Evolutionary conservation across 1,139 yeast species (phyloP).

Genomic region (Sugiyamaella pinicola): DNA sequence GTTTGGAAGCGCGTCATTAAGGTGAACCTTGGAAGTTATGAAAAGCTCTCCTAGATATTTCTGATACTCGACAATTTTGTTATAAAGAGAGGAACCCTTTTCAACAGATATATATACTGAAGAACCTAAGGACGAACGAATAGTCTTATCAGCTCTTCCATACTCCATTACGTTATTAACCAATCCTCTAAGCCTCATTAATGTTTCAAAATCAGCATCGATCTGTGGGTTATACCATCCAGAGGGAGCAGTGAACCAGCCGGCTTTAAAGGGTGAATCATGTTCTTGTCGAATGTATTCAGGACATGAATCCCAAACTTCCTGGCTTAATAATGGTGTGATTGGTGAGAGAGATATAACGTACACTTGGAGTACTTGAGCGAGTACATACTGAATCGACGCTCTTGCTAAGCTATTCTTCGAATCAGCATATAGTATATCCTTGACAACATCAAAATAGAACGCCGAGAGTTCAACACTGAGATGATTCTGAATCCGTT

Average conservation of each 20-base stretch:
- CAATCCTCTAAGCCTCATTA: constrained; percentile 53
- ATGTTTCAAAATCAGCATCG: constrained; percentile 40
- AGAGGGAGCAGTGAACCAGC: constrained; percentile 46
- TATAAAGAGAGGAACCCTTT: constrained; percentile 23
- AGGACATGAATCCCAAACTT: constrained; percentile 71
- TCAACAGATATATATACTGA: constrained; percentile 47
- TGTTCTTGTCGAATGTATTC: constrained; percentile 40
- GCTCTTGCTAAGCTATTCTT: constrained; percentile 54
- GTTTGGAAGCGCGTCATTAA: constrained; percentile 40
- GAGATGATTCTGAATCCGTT: constrained; percentile 68
- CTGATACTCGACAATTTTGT: constrained; percentile 35
- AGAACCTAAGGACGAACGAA: constrained; percentile 69
- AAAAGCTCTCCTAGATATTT: constrained; percentile 54
- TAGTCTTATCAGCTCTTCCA: constrained; percentile 51
- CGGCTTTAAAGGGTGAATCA: constrained; percentile 57
- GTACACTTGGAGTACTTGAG: constrained; percentile 62
- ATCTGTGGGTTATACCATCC: constrained; percentile 44
- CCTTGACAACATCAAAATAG: constrained; percentile 86
- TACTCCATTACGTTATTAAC: constrained; percentile 53
- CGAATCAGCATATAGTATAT: constrained; percentile 74
- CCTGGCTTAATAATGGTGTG: constrained; percentile 81
- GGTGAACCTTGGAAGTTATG: constrained; percentile 60
- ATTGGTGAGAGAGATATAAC: constrained; percentile 74
- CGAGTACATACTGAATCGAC: constrained; percentile 71
- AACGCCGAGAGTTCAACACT: constrained; percentile 76